These are phyloP conservation scores for Prunus armeniaca DNA, from an alignment of 306 rosid species.

Conservation along the genomic window DNA sequence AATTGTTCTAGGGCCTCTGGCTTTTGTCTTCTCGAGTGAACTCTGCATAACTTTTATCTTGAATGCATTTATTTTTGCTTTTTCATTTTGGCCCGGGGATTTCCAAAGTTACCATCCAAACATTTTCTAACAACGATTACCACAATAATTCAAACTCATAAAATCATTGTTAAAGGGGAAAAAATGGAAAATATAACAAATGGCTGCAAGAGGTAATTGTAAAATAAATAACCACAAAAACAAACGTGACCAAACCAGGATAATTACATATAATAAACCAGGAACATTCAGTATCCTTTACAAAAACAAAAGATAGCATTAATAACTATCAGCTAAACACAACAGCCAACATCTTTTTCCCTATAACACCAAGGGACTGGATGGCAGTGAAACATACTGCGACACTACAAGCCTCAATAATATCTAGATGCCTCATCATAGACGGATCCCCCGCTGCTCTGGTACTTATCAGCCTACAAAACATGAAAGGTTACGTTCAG, in stretches of 20 bases:
- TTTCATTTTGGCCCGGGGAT: neutral
- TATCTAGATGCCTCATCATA: conserved; percentile 30
- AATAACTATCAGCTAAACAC: neutral
- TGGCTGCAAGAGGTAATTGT: too few species aligned
- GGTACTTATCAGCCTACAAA: conserved; percentile 74
- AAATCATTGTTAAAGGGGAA: too few species aligned
- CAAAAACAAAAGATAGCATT: neutral
- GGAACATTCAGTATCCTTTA: neutral
- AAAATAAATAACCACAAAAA: too few species aligned
- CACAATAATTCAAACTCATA: too few species aligned
- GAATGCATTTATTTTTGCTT: neutral
- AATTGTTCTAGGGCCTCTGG: neutral
- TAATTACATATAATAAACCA: neutral
- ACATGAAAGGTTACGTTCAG: neutral
- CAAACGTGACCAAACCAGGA: neutral
- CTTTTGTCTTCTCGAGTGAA: neutral
- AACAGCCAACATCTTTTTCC: neutral
- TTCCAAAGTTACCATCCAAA: too few species aligned
- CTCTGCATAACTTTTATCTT: neutral
- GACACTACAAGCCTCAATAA: conserved; percentile 5
- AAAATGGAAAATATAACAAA: too few species aligned
- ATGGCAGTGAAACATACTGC: neutral
- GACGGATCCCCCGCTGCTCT: conserved; percentile 31
- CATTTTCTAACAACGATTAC: too few species aligned
- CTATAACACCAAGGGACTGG: neutral